These are phyloP conservation scores for Crithidia sp. DNA, from an alignment of 208 protist species.

Conservation along the genomic window DNA sequence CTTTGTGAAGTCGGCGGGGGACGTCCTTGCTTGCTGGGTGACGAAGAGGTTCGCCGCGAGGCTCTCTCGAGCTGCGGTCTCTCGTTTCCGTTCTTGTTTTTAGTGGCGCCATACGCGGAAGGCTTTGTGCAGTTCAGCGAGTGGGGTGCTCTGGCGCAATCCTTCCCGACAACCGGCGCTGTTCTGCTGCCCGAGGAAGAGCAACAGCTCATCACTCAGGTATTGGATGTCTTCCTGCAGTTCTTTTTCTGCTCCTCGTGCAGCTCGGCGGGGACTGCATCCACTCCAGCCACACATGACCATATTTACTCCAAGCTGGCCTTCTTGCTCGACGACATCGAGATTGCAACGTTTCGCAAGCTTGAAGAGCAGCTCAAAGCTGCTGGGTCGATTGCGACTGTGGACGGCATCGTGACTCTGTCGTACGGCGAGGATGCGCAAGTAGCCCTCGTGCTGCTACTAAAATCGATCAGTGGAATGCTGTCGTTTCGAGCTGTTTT, in stretches of 20 bases:
- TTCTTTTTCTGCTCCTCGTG: conserved; percentile 56
- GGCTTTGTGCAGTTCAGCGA: conserved; percentile 66
- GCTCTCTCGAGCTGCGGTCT: conserved; percentile 33
- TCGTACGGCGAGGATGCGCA: background rate
- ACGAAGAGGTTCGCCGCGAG: background rate
- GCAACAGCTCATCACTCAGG: conserved; percentile 24
- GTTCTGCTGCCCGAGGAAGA: conserved; percentile 26
- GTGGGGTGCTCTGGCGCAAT: conserved; percentile 27
- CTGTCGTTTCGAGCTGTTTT: conserved; percentile 52
- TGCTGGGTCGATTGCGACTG: conserved; percentile 7
- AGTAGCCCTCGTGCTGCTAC: conserved; percentile 15
- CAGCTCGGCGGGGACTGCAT: conserved; percentile 11
- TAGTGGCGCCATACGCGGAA: conserved; percentile 70
- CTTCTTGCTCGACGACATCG: conserved; percentile 56
- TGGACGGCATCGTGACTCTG: conserved; percentile 1
- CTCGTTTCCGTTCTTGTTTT: conserved; percentile 77
- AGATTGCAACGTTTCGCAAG: conserved; percentile 52
- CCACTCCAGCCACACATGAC: background rate
- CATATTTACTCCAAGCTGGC: conserved; percentile 20
- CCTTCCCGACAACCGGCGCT: conserved; percentile 24
- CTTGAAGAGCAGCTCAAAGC: conserved; percentile 29
- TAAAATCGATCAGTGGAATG: conserved; percentile 39
- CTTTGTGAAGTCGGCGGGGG: conserved; percentile 16
- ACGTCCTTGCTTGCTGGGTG: conserved; percentile 3
- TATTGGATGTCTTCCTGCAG: conserved; percentile 42